Evolutionary conservation across 441 rosid genomes (phyloP), one percentile per base, ranked within the genome.

Genomic region (Euphorbia schlechtendalii): DNA sequence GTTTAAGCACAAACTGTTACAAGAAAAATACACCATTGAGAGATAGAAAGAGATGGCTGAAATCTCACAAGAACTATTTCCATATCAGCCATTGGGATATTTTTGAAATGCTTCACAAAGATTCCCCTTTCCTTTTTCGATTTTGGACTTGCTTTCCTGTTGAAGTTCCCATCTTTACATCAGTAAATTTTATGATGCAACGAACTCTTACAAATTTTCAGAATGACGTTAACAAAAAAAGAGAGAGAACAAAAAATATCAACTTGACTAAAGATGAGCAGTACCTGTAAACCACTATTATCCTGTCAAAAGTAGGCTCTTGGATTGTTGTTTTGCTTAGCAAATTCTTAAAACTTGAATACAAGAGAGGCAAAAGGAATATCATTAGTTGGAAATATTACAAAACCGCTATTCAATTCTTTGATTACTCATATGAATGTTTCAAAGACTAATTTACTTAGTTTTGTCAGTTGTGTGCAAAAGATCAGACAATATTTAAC

Each of bases 11-110:
- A 36, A 34, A 34, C 30, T 18, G 11, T 43, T 18, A 53, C 36
- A 24, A 13, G 13, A 17, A 56, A 30, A 51, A 34, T 59, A 61
- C 9, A 24, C 11, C 14, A 63, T 22, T 61, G 51, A 67, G 67
- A 65, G 49, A 59, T 61, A 73, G 63, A 65, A 56, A 36, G 48
- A 63, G 51, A 67, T 17, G 59, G 32, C 40, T n/a, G 62, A 27
- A 27, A 65, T 53, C 92, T 89, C 79, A 94, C 99, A 58, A 94
- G 98, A 74, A 91, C 98, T 68, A 94, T 87, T 75, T 94, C 96
- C 96, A 91, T 71, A 80, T 94, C 99, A 27, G 97, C 99, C 99
- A 94, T 90, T 43, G 97, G 97, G 72, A 94, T 91, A 75, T 86
- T 89, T 79, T 86, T 94, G 86, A 94, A 94, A 87, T 94, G 99